A percentile compares a stretch with the other conserved stretches of the same genome.
phyloP scores from a whole-genome alignment of 202 grass and related monocot species.

The Setaria italica region DNA sequence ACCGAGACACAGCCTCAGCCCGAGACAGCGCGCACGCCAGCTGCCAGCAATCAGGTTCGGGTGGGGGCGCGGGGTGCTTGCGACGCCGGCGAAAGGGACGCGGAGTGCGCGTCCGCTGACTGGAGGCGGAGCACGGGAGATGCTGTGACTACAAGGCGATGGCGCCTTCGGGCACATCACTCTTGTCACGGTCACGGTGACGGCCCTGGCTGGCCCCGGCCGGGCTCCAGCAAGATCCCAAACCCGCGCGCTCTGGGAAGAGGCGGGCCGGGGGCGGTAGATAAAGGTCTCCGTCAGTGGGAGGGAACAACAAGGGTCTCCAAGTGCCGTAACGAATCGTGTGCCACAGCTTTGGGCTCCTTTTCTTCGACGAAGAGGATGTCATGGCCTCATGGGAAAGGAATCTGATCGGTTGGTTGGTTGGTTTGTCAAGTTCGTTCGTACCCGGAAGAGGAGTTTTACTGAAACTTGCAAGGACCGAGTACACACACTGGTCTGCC shows the following conservation, averaged over 20 bases:
- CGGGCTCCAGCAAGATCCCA: constrained; percentile 17
- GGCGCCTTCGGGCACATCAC: background rate
- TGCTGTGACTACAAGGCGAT: background rate
- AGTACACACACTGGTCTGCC: background rate
- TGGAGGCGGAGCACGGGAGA: background rate
- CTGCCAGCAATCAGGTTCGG: constrained; percentile 5
- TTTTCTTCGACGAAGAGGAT: background rate
- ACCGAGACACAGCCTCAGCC: too few species aligned
- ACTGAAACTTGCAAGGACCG: constrained; percentile 8
- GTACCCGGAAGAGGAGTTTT: background rate
- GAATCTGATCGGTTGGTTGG: constrained; percentile 11
- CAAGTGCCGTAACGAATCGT: constrained; percentile 5
- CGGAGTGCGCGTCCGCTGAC: background rate
- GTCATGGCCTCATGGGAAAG: background rate
- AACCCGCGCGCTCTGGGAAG: constrained; percentile 1
- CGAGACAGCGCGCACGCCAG: background rate
- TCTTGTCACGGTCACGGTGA: background rate
- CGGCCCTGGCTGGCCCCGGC: background rate
- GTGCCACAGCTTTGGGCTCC: constrained; percentile 8
- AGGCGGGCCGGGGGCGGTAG: background rate
- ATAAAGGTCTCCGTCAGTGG: constrained; percentile 45
- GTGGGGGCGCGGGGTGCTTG: too few species aligned
- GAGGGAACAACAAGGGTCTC: background rate
- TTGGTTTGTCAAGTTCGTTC: too few species aligned
- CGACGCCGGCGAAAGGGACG: background rate